Conservation (phyloP, 2,329 filamentous ascomycete genomes). For the Niveomyces coronatus region DNA sequence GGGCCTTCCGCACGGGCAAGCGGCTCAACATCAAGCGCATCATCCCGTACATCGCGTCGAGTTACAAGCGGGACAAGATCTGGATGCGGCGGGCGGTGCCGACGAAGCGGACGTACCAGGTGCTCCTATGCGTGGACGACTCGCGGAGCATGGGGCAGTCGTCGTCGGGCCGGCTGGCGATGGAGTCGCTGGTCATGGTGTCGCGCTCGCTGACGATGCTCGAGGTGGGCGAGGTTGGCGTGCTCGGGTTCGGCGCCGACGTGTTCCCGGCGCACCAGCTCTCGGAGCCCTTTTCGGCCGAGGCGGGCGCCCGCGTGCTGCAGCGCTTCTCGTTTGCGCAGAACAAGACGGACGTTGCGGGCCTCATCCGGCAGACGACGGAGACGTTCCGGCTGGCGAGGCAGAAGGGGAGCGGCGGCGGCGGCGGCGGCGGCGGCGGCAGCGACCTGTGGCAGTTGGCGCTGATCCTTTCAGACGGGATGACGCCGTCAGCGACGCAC, state of each 20-base stretch:
- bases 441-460: slow-evolving; percentile 90
- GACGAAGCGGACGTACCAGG: slow-evolving; percentile 90
- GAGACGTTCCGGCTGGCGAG: slow-evolving; percentile 72
- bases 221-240: slow-evolving; percentile 86
- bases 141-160: slow-evolving; percentile 85
- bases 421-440: slow-evolving; percentile 36
- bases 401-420: slow-evolving; percentile 38
- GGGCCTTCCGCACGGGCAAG: slow-evolving; percentile 94
- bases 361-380: slow-evolving; percentile 67
- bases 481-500: slow-evolving; percentile 74
- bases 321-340: slow-evolving; percentile 79
- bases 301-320: slow-evolving; percentile 71
- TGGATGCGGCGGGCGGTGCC: slow-evolving; percentile 95
- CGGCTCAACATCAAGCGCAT: slow-evolving; percentile 98
- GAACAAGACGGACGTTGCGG: slow-evolving; percentile 73
- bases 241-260: slow-evolving; percentile 78
- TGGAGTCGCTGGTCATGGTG: slow-evolving; percentile 90
- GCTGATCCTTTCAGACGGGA: slow-evolving; percentile 84
- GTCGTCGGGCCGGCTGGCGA: slow-evolving; percentile 66
- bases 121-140: slow-evolving; percentile 95
- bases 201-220: slow-evolving; percentile 81
- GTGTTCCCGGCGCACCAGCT: slow-evolving; percentile 83
- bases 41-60: slow-evolving; percentile 96
- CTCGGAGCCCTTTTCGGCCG: slow-evolving; percentile 64
- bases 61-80: slow-evolving; percentile 99